These are phyloP conservation scores for Athelia sp. DNA, from an alignment of 1,284 basidiomycete species.

Conservation along the genomic window DNA sequence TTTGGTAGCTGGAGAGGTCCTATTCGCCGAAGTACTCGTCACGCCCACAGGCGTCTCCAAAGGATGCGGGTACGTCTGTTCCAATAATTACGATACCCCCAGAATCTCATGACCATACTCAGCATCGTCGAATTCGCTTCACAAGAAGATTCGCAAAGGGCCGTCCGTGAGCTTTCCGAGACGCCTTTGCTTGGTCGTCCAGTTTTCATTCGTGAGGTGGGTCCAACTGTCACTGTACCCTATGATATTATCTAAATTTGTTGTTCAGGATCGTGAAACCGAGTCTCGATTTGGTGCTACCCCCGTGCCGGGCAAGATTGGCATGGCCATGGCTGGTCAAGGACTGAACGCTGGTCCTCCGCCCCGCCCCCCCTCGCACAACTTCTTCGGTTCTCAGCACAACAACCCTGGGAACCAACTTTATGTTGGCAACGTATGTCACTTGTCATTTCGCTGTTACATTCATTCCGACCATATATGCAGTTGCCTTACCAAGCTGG, in stretches of 20 bases:
- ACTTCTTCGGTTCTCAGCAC: slow-evolving; percentile 53
- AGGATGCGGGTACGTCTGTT: slow-evolving; percentile 87
- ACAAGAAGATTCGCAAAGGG: slow-evolving; percentile 79
- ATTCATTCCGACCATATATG: slow-evolving; percentile 43
- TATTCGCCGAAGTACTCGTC: slow-evolving; percentile 97
- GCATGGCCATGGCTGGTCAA: slow-evolving; percentile 84
- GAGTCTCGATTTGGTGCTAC: slow-evolving; percentile 92
- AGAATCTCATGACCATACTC: slow-evolving; percentile 5
- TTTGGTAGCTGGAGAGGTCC: slow-evolving; percentile 92
- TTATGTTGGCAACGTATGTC: slow-evolving; percentile 84
- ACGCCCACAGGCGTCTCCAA: slow-evolving; percentile 96
- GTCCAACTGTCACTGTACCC: slow-evolving; percentile 12
- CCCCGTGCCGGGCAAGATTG: slow-evolving; percentile 90
- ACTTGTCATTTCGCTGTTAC: slow-evolving; percentile 7
- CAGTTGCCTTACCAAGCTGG: slow-evolving; percentile 93
- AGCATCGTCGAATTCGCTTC: slow-evolving; percentile 92
- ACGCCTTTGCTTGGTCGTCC: slow-evolving; percentile 85
- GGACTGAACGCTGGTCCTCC: slow-evolving; percentile 72
- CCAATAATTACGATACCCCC: not conserved
- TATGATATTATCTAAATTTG: slow-evolving; percentile 1
- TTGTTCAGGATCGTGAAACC: slow-evolving; percentile 85
- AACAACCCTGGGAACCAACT: slow-evolving; percentile 82
- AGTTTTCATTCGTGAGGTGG: slow-evolving; percentile 93
- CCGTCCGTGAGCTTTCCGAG: slow-evolving; percentile 86
- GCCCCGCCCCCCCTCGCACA: slow-evolving; percentile 69